phyloP scores from a whole-genome alignment of 1,284 basidiomycete species.

The Puccinia horiana region DNA sequence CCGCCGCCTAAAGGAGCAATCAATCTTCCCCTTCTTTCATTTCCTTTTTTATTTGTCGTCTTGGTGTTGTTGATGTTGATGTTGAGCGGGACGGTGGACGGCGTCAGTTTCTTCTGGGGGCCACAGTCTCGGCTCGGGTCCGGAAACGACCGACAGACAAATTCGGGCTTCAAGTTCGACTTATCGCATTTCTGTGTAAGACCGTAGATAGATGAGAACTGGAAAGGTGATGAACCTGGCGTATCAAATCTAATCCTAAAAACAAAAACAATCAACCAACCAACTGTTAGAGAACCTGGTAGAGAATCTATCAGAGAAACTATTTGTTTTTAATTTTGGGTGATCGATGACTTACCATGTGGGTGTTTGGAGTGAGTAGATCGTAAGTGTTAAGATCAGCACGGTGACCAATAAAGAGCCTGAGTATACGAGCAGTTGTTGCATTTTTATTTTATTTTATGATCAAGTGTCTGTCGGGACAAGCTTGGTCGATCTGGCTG shows the following conservation, averaged over 20 bases:
- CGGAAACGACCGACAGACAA: slow-evolving; percentile 31
- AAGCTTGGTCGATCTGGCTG: too few species aligned
- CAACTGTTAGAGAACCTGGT: too few species aligned
- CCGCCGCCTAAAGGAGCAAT: background rate
- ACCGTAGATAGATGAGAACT: slow-evolving; percentile 31
- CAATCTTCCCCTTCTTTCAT: background rate
- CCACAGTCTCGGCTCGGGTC: slow-evolving; percentile 1
- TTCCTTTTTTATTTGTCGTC: too few species aligned
- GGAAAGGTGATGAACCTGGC: slow-evolving; percentile 24
- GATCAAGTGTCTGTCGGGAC: too few species aligned
- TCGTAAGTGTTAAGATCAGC: slow-evolving; percentile 11
- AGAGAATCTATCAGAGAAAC: too few species aligned
- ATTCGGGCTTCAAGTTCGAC: slow-evolving; percentile 21
- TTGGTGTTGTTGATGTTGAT: background rate
- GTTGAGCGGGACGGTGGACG: too few species aligned
- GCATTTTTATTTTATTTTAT: background rate
- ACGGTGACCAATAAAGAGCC: background rate
- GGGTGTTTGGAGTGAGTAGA: slow-evolving; percentile 21
- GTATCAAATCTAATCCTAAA: slow-evolving; percentile 33
- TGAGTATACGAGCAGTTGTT: slow-evolving; percentile 30
- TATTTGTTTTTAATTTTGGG: background rate
- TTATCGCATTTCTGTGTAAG: slow-evolving; percentile 35
- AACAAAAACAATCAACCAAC: too few species aligned
- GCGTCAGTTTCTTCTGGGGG: background rate
- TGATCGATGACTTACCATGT: slow-evolving; percentile 9